Evolutionary conservation across 805 yeast species (phyloP), one percentile per base, ranked within the genome.

Genomic region (Kluyveromyces wickerhamii): DNA sequence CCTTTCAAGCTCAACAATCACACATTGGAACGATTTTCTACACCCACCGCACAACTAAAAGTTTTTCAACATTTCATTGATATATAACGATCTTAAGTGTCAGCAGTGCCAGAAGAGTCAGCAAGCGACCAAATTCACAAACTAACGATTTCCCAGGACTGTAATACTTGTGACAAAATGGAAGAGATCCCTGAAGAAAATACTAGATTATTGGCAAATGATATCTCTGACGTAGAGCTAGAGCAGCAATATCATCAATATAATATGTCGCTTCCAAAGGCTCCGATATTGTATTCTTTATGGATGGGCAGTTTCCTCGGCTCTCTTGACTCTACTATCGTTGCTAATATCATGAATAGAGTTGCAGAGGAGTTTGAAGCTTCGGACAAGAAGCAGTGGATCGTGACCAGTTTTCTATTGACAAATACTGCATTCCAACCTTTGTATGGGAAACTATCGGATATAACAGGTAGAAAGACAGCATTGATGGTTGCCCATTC

Each of bases 351-450:
- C n/a, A 63, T 70, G 57, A 63, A 64, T 32, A 56, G 62, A 7
- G 67, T 69, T 10, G 69, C 72, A 5, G 66, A 68, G 18, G 68
- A 69, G 28, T 67, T 73, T 50, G 52, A 65, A 30, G 71, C 69
- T 24, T 66, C 73, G 2, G 63, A 67, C 32, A 51, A 59, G 40
- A 62, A 69, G 13, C 63, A 74, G n/a, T 77, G 83, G 82, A 77
- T 80, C 5, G 81, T 80, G 3, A 74, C 83, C 0, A 67, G 80
- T 15, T 73, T 75, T 32, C 59, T 77, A 16, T 51, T 79, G 34
- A 77, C 85, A 4, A 76, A 75, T 44, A 71, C 80, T 1, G 79
- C 78, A 5, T 77, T 76, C 48, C 85, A 78, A 55, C 83, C 82
- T 1, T 52, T 79, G 15, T 75, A 76, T 38, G 85, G 84, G 6